These are phyloP conservation scores for Kuraishia floccosa DNA, from an alignment of 805 yeast species.

Conservation along the genomic window DNA sequence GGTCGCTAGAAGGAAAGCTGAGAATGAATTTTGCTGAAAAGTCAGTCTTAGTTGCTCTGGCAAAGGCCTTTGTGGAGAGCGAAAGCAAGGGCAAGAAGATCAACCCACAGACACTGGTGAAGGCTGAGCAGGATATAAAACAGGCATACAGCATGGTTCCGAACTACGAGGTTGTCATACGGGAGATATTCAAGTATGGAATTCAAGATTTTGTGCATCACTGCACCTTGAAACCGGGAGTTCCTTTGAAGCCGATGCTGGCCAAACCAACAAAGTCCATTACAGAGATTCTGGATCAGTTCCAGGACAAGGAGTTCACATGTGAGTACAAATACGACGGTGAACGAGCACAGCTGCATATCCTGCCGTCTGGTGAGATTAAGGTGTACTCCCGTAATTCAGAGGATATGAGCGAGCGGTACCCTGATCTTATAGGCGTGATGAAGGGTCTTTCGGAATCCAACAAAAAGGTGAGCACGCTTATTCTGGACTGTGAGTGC, in stretches of 20 bases:
- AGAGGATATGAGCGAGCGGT: slow-evolving; percentile 93
- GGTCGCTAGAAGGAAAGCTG: slow-evolving; percentile 87
- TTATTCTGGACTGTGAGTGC: slow-evolving; percentile 92
- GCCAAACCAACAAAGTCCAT: slow-evolving; percentile 96
- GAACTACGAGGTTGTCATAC: slow-evolving; percentile 73
- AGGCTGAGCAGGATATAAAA: slow-evolving; percentile 70
- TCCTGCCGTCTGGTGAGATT: slow-evolving; percentile 52
- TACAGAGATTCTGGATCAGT: slow-evolving; percentile 83
- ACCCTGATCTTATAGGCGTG: slow-evolving; percentile 78
- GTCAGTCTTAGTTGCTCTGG: slow-evolving; percentile 72
- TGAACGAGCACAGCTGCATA: slow-evolving; percentile 92
- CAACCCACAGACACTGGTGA: slow-evolving; percentile 31
- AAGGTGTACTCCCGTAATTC: slow-evolving; percentile 86
- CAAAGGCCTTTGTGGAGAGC: slow-evolving; percentile 66
- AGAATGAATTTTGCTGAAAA: slow-evolving; percentile 93
- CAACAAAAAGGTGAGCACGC: slow-evolving; percentile 29
- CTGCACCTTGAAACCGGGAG: slow-evolving; percentile 77
- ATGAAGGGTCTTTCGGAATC: slow-evolving; percentile 31
- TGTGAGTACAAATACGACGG: slow-evolving; percentile 98
- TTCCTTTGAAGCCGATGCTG: slow-evolving; percentile 94
- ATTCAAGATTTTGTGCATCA: slow-evolving; percentile 51
- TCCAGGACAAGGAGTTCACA: slow-evolving; percentile 75
- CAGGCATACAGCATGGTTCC: slow-evolving; percentile 89
- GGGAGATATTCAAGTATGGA: slow-evolving; percentile 56
- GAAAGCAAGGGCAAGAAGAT: slow-evolving; percentile 27